Conservation (phyloP, 148 eudicot genomes). For the Rhododendron simsii region DNA sequence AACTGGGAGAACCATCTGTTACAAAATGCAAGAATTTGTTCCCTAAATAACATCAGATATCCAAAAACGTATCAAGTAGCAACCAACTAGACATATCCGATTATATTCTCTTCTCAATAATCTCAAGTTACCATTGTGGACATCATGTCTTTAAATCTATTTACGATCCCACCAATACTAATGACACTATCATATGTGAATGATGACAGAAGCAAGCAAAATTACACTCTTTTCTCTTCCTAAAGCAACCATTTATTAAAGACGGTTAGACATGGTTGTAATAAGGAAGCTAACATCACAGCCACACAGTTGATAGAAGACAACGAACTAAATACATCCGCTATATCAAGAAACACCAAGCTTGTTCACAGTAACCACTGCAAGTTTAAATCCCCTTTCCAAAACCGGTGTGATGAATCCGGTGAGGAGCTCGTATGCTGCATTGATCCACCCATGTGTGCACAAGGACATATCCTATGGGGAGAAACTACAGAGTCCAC, state of each 20-base stretch:
- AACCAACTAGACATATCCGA: not conserved
- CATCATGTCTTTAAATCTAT: not conserved
- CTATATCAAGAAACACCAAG: not conserved
- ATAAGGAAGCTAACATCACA: not conserved
- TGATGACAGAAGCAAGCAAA: not conserved
- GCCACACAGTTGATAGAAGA: not conserved
- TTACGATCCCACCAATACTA: not conserved
- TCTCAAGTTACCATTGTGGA: not conserved
- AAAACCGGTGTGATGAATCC: not conserved
- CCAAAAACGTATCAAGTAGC: not conserved
- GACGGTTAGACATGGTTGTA: not conserved
- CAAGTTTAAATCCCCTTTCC: not conserved
- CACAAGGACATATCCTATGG: not conserved
- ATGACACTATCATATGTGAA: not conserved
- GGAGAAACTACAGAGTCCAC: not conserved
- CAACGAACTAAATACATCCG: not conserved
- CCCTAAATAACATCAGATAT: not conserved
- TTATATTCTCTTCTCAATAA: not conserved
- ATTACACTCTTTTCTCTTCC: not conserved
- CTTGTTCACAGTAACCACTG: not conserved
- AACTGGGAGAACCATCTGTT: constrained; percentile 90
- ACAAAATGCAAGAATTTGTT: constrained; percentile 15
- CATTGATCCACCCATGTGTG: not conserved
- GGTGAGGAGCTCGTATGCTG: not conserved
- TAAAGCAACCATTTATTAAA: not conserved